These are phyloP conservation scores for Lentinula raphanica DNA, from an alignment of 768 basidiomycete genomes.

Conservation along the genomic window DNA sequence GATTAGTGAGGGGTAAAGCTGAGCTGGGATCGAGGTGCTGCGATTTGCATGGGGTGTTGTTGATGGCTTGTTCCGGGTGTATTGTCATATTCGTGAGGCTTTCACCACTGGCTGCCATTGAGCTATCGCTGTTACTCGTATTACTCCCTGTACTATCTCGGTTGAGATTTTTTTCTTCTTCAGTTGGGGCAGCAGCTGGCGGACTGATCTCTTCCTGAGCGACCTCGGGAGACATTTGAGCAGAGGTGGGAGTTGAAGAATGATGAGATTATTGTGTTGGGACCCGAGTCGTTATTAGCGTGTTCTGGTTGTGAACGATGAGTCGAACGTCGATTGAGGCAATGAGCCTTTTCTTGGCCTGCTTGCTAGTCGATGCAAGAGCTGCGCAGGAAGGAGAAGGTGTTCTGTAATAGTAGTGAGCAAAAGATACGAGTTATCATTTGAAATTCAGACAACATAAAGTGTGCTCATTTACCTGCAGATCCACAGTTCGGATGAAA, in stretches of 20 bases:
- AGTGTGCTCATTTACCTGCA: no score
- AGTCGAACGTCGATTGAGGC: neutral
- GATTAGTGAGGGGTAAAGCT: neutral
- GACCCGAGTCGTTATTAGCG: no score
- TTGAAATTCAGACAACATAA: neutral
- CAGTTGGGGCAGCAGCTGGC: neutral
- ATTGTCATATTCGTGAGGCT: neutral
- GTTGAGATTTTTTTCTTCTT: neutral
- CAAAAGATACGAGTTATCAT: neutral
- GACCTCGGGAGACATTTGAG: neutral
- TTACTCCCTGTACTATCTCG: slow-evolving; percentile 1
- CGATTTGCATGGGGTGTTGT: neutral
- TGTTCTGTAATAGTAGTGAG: neutral
- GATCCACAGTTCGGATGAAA: neutral
- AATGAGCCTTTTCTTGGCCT: neutral
- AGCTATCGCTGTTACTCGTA: neutral
- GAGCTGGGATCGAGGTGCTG: neutral
- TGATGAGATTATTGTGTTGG: no score
- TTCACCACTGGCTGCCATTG: neutral
- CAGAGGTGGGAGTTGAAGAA: neutral
- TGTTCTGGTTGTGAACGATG: neutral
- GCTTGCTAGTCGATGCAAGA: no score
- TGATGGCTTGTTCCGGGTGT: neutral
- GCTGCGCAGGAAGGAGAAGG: no score
- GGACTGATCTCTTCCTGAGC: neutral